Evolutionary conservation across 177 flowering plant species (phyloP), one percentile per base, ranked within the genome.

Genomic region (Vitis hybrid): DNA sequence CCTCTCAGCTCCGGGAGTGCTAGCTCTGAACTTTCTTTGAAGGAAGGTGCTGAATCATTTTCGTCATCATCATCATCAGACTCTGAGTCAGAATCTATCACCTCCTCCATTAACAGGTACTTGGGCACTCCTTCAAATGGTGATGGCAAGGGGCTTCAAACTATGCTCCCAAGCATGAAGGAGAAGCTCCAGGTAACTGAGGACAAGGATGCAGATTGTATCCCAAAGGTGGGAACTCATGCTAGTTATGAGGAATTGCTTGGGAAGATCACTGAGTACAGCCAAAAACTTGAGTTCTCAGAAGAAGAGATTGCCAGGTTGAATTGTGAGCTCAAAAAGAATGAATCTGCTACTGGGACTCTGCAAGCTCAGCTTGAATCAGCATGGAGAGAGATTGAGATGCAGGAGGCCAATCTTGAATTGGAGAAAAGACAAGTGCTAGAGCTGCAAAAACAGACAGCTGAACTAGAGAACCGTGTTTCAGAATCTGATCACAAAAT

Each of bases 31-130:
- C 71, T 74, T 64, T 83, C 75, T 15, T 18, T 66, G 20, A 76
- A 78, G 57, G 78, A 72, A 53, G 80, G 79, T 11, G 31, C 68
- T 69, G 84, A 63, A 39, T 74, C 81, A 19, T 71, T 76, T 53
- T 68, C 80, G 20, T 72, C 70, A 2, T 51, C 70, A 14, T 51
- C 70, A 14, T 75, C 76, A 16, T 78, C 80, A n/a, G 84, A 78
- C 55, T 74, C 76, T 29, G 84, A 78, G 14, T 76, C 81, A 10
- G 82, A 78, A 60, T 73, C 71, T 55, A 64, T 62, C 50, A 63
- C 67, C 69, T 70, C 76, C 60, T 60, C 80, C 31, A 51, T 68
- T 15, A 71, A 73, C 20, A 51, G 49, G 22, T n/a, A 69, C 72
- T 60, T 33, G 3, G 29, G 53, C 16, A 45, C 80, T 10, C 64